Percentiles rank a stretch among this genome's conserved stretches.
Evolutionary conservation across 108 stramenopile genomes (phyloP).

Genomic region (Cyclostephanos invisitatus): DNA sequence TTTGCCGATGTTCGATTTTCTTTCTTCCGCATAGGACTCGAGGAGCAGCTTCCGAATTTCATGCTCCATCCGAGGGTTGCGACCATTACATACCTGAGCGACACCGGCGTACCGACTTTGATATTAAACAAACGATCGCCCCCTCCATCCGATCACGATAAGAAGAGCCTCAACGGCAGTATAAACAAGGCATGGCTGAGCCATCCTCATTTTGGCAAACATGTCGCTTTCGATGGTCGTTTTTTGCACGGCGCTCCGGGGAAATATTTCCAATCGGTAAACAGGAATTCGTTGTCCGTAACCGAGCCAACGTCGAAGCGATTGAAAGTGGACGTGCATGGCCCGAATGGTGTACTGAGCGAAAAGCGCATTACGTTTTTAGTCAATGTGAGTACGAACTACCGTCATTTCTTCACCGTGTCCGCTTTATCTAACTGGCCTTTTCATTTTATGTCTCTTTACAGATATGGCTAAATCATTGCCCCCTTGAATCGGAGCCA

Average conservation of each 20-base stretch:
- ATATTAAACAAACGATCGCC: conserved; percentile 66
- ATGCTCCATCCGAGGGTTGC: conserved; percentile 82
- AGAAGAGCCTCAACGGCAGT: conserved; percentile 60
- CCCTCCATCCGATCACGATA: conserved; percentile 58
- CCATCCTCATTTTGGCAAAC: conserved; percentile 79
- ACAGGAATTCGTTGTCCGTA: not conserved
- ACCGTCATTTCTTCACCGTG: no score
- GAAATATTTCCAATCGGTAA: conserved; percentile 62
- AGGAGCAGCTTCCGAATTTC: conserved; percentile 69
- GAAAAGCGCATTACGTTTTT: conserved; percentile 83
- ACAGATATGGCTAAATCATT: conserved; percentile 85
- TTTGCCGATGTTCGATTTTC: not conserved
- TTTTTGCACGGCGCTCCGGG: conserved; percentile 91
- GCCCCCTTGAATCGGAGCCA: conserved; percentile 70
- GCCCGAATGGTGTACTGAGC: conserved; percentile 2
- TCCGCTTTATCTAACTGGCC: no score
- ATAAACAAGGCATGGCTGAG: conserved; percentile 77
- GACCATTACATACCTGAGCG: conserved; percentile 86
- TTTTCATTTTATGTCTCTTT: no score
- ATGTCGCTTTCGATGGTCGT: conserved; percentile 89
- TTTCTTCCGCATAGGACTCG: conserved; percentile 39
- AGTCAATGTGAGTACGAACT: conserved; percentile 55
- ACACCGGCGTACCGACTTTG: conserved; percentile 84
- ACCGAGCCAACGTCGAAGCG: conserved; percentile 29
- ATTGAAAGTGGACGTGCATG: conserved; percentile 3